Percentiles rank a stretch among this genome's conserved stretches.
These are phyloP conservation scores for Aspergillus ustus DNA, from an alignment of 2,329 filamentous ascomycete genomes.

Conservation along the genomic window DNA sequence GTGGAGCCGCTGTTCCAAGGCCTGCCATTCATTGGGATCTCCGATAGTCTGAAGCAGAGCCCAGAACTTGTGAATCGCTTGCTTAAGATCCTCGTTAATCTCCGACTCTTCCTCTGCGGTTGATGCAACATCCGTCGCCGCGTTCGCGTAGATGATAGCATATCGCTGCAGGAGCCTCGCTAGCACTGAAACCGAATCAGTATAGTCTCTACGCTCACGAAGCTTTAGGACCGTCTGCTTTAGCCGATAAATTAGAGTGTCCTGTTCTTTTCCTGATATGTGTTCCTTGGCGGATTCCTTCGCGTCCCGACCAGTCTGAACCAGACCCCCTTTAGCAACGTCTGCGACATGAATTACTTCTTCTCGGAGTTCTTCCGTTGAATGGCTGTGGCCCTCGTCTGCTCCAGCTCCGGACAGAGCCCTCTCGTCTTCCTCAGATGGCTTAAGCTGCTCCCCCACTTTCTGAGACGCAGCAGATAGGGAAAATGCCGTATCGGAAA, in stretches of 20 bases:
- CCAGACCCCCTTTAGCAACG: conserved; percentile 41
- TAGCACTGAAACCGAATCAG: conserved; percentile 80
- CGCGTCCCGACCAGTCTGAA: conserved; percentile 58
- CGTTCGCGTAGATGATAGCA: conserved; percentile 75
- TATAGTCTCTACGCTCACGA: conserved; percentile 78
- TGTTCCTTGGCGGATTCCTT: conserved; percentile 75
- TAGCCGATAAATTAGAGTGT: conserved; percentile 74
- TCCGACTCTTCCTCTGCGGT: conserved; percentile 72
- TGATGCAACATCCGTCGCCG: conserved; percentile 68
- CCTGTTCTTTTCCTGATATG: conserved; percentile 70
- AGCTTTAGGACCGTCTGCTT: conserved; percentile 77
- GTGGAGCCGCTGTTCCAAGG: conserved; percentile 70
- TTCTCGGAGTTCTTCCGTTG: conserved; percentile 65
- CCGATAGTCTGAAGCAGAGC: conserved; percentile 79
- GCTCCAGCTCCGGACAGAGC: conserved; percentile 52
- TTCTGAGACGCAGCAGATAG: conserved; percentile 76
- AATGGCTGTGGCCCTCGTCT: conserved; percentile 56
- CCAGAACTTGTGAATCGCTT: conserved; percentile 81
- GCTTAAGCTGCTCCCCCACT: conserved; percentile 73
- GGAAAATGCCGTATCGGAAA: conserved; percentile 82
- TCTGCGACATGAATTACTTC: conserved; percentile 60
- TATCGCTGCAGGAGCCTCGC: conserved; percentile 78
- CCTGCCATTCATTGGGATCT: conserved; percentile 73
- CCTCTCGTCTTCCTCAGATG: conserved; percentile 65
- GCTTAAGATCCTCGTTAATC: conserved; percentile 74